Conservation (phyloP, 192 early-diverging fungal species). For the Spizellomyces sp. region DNA sequence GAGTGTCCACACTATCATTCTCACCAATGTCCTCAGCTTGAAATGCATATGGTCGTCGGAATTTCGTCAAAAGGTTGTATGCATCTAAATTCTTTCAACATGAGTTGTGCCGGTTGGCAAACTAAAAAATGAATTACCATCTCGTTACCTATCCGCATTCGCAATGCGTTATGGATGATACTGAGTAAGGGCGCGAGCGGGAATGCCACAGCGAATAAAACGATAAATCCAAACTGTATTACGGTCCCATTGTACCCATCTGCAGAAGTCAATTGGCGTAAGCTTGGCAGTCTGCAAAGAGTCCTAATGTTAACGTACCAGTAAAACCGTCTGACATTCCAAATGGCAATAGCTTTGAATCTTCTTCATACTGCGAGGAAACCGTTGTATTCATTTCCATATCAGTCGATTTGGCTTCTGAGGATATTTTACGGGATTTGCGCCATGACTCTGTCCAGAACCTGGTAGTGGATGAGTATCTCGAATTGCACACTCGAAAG, state of each 20-base stretch:
- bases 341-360: conserved; percentile 2
- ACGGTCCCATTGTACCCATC: conserved; percentile 32
- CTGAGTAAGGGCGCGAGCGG: conserved; percentile 73
- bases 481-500: conserved; percentile 2
- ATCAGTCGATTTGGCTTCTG: not conserved
- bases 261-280: not conserved
- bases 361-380: not conserved
- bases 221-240: conserved; percentile 72
- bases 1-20: conserved; percentile 11
- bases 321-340: not conserved
- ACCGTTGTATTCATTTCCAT: not conserved
- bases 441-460: not conserved
- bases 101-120: not conserved
- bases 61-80: conserved; percentile 23
- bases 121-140: conserved; percentile 1
- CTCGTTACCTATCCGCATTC: conserved; percentile 61
- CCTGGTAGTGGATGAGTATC: not conserved
- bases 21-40: conserved; percentile 34
- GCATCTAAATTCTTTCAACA: not conserved
- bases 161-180: conserved; percentile 58
- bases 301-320: not conserved
- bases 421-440: not conserved
- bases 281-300: too few relatives aligned
- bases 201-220: conserved; percentile 66
- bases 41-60: conserved; percentile 26